A percentile compares a stretch with the other conserved stretches of the same genome.
These are phyloP conservation scores for Forsythia suspensa DNA, from an alignment of 257 asterid species.

Conservation along the genomic window DNA sequence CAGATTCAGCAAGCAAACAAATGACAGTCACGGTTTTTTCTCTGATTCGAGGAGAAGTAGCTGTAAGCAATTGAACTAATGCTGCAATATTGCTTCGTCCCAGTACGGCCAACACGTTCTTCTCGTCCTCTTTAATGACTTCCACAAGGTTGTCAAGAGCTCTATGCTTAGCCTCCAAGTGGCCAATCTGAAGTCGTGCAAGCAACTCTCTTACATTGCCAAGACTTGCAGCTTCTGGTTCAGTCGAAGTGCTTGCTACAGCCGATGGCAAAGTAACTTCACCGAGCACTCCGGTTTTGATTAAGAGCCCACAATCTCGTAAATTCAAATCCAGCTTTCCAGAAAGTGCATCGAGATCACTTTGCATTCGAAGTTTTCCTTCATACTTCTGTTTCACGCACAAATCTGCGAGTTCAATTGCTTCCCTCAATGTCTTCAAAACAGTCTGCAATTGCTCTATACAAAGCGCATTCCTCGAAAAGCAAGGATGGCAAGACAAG, in stretches of 20 bases:
- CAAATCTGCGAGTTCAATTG: constrained; percentile 55
- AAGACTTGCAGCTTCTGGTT: constrained; percentile 38
- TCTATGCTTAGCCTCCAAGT: constrained; percentile 76
- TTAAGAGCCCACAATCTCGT: constrained; percentile 84
- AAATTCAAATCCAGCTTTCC: constrained; percentile 74
- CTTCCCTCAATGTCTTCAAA: constrained; percentile 55
- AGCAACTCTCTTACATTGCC: constrained; percentile 67
- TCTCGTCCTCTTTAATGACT: constrained; percentile 79
- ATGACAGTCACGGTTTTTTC: constrained; percentile 72
- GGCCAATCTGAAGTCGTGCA: constrained; percentile 94
- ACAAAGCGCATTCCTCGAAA: constrained; percentile 77
- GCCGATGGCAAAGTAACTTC: constrained; percentile 62
- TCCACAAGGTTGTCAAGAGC: constrained; percentile 79
- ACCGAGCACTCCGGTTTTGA: constrained; percentile 89
- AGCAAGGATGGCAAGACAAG: constrained; percentile 87
- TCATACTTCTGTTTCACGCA: constrained; percentile 61
- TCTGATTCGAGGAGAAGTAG: constrained; percentile 76
- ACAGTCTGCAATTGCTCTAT: constrained; percentile 83
- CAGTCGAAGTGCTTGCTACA: constrained; percentile 3
- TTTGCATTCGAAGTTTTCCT: constrained; percentile 92
- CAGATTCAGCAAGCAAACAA: constrained; percentile 77
- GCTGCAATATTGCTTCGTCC: constrained; percentile 77
- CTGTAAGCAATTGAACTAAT: constrained; percentile 69
- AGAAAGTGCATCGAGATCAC: constrained; percentile 72
- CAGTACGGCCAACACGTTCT: constrained; percentile 60